Percentiles rank a stretch among this genome's conserved stretches.
phyloP scores from a whole-genome alignment of 2,329 filamentous ascomycete species.

The Colletotrichum plurivorum region DNA sequence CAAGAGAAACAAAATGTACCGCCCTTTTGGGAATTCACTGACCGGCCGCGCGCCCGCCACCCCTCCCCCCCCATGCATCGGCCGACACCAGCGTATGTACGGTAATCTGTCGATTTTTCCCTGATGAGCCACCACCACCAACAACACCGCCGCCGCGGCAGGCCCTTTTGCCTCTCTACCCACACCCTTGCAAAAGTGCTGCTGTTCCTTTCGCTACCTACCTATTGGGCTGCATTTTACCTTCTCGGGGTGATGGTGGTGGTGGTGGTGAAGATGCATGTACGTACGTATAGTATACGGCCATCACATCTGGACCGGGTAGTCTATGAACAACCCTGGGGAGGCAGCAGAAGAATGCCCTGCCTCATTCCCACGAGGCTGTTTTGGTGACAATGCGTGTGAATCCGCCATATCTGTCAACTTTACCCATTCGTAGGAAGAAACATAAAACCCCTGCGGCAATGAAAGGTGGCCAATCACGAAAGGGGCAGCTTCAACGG shows the following conservation, averaged over 20 bases:
- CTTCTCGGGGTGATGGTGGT: too few species aligned
- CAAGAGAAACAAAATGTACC: background rate
- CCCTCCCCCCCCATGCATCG: background rate
- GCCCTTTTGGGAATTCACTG: background rate
- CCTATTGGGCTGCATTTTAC: too few species aligned
- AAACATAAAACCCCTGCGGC: too few species aligned
- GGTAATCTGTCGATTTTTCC: slow-evolving; percentile 26
- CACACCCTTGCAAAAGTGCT: too few species aligned
- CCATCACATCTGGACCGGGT: too few species aligned
- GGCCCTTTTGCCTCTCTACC: too few species aligned
- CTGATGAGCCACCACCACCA: slow-evolving; percentile 32
- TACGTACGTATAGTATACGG: too few species aligned
- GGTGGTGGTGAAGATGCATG: too few species aligned
- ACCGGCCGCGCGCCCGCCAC: too few species aligned
- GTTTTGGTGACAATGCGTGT: slow-evolving; percentile 12
- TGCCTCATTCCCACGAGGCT: slow-evolving; percentile 33
- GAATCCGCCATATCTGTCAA: background rate
- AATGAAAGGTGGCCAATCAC: background rate
- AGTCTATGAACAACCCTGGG: background rate
- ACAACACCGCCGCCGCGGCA: too few species aligned
- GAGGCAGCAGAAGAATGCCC: slow-evolving; percentile 5
- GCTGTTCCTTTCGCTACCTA: too few species aligned
- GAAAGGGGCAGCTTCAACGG: background rate
- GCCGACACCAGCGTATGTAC: slow-evolving; percentile 20
- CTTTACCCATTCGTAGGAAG: too few species aligned